A percentile compares a stretch with the other conserved stretches of the same genome.
phyloP scores from a whole-genome alignment of 345 rosid species.

The Eucalyptus pauciflora region DNA sequence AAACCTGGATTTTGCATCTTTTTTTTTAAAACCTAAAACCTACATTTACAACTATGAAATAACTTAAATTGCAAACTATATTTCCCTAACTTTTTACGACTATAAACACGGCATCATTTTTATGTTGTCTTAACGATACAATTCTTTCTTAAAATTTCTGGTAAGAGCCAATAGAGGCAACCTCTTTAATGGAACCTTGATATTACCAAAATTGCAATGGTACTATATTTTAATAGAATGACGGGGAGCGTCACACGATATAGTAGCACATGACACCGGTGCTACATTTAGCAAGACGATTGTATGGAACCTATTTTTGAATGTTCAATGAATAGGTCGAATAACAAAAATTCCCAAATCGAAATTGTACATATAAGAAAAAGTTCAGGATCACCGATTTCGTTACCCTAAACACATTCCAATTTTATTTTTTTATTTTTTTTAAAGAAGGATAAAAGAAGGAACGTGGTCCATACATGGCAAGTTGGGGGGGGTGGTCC shows the following conservation, averaged over 20 bases:
- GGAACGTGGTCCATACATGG: neutral
- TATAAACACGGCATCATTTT: neutral
- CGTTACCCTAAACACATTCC: neutral
- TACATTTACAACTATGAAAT: neutral
- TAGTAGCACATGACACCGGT: neutral
- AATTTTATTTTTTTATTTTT: neutral
- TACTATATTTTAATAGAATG: neutral
- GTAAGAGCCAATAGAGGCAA: neutral
- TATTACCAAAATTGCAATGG: neutral
- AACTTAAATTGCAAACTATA: neutral
- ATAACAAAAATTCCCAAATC: neutral
- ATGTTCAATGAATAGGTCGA: neutral
- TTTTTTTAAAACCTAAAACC: neutral
- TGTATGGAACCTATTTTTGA: neutral
- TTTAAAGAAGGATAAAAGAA: neutral
- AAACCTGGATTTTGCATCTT: neutral
- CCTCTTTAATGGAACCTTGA: neutral
- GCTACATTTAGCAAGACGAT: neutral
- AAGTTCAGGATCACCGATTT: neutral
- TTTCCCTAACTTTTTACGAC: neutral
- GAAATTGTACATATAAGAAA: neutral
- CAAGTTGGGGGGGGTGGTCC: neutral
- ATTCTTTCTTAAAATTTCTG: neutral
- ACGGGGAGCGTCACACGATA: fast-evolving
- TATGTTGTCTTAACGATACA: neutral